Evolutionary conservation across 345 rosid genomes (phyloP).

Genomic region (Rhizophora mangle): DNA sequence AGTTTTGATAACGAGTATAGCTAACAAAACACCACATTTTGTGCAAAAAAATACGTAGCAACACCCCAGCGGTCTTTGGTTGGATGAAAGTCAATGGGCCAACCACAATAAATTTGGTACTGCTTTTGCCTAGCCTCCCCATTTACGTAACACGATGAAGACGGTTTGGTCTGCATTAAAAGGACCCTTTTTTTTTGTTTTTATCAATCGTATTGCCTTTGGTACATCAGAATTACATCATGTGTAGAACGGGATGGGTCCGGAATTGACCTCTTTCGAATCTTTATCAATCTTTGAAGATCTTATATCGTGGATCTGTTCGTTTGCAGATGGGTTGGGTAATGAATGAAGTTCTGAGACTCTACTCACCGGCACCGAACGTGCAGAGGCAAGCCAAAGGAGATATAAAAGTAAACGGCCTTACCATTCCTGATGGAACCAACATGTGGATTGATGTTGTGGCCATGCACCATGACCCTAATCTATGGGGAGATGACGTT

Average conservation of each 20-base stretch:
- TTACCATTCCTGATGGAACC: conserved; percentile 61
- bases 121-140: no score
- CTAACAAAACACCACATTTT: neutral
- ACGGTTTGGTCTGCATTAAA: neutral
- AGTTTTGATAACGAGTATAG: no score
- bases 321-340: conserved; percentile 76
- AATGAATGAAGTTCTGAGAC: conserved; percentile 75
- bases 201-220: no score
- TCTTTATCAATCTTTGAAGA: conserved; percentile 22
- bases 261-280: no score
- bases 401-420: conserved; percentile 44
- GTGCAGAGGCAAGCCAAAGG: conserved; percentile 72
- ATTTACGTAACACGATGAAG: no score
- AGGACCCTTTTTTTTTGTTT: no score
- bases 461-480: conserved; percentile 82
- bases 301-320: conserved; percentile 21
- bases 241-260: no score
- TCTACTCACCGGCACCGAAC: conserved; percentile 80
- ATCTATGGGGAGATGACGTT: conserved; percentile 78
- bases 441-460: conserved; percentile 91
- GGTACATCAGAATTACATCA: no score
- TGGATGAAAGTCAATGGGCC: neutral
- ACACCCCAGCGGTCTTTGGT: neutral
- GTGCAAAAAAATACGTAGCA: neutral
- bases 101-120: no score